Conservation (phyloP, 2,329 filamentous ascomycete species). For the Colletotrichum liriopes region DNA sequence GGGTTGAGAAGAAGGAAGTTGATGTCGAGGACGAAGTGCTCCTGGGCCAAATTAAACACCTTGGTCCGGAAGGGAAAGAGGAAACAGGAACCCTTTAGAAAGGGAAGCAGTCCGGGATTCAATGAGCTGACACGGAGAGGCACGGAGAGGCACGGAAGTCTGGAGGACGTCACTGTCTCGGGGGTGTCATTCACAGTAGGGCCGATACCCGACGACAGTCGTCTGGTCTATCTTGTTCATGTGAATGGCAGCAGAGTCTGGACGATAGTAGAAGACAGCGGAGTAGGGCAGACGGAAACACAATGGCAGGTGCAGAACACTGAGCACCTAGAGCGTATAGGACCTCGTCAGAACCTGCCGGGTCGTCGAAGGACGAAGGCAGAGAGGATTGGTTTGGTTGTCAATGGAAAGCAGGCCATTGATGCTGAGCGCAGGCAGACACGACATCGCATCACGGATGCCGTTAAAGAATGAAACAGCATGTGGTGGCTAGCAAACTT, state of each 20-base stretch:
- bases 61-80: not conserved
- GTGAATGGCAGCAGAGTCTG: not conserved
- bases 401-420: too few species aligned
- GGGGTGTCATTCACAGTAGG: not conserved
- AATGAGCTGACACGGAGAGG: not conserved
- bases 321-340: not conserved
- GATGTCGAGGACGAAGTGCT: not conserved
- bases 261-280: not conserved
- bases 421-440: not conserved
- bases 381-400: not conserved
- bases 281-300: not conserved
- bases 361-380: not conserved
- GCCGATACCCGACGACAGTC: not conserved
- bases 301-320: not conserved
- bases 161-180: not conserved
- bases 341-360: not conserved
- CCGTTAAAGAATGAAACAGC: not conserved
- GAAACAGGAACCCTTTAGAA: too few species aligned
- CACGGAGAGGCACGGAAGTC: not conserved
- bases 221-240: not conserved
- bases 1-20: not conserved
- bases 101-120: not conserved
- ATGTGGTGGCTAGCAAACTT: conserved; percentile 7
- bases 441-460: not conserved
- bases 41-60: too few species aligned